Conservation (phyloP, 2,329 filamentous ascomycete genomes). For the Bipolaris cookei region DNA sequence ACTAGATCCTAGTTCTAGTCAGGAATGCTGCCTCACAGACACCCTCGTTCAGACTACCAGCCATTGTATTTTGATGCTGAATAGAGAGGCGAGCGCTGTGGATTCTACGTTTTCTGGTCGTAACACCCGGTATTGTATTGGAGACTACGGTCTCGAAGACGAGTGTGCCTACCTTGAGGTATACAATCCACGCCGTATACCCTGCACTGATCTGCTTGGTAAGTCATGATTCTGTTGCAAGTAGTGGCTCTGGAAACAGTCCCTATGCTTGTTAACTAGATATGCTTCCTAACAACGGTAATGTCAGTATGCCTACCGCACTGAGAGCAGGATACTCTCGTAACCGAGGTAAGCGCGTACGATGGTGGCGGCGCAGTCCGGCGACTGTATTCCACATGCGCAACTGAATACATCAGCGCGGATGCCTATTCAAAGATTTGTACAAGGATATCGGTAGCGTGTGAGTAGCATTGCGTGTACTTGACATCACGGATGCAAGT, state of each 20-base stretch:
- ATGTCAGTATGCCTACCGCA: not conserved
- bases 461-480: too few relatives aligned
- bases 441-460: not conserved
- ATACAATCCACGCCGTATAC: not conserved
- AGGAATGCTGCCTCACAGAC: not conserved
- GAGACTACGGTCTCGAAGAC: not conserved
- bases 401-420: not conserved
- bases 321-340: not conserved
- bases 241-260: not conserved
- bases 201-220: slow-evolving; percentile 1
- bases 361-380: not conserved
- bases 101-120: not conserved
- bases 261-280: not conserved
- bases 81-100: not conserved
- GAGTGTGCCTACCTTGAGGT: not conserved
- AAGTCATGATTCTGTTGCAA: slow-evolving; percentile 2
- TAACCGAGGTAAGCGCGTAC: not conserved
- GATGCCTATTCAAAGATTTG: not conserved
- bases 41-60: too few relatives aligned
- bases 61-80: too few relatives aligned
- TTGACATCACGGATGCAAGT: not conserved
- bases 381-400: not conserved
- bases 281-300: not conserved
- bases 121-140: not conserved
- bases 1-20: not conserved